Base-by-base conservation (phyloP, 768 basidiomycete genomes). In the Collybia sp. region DNA sequence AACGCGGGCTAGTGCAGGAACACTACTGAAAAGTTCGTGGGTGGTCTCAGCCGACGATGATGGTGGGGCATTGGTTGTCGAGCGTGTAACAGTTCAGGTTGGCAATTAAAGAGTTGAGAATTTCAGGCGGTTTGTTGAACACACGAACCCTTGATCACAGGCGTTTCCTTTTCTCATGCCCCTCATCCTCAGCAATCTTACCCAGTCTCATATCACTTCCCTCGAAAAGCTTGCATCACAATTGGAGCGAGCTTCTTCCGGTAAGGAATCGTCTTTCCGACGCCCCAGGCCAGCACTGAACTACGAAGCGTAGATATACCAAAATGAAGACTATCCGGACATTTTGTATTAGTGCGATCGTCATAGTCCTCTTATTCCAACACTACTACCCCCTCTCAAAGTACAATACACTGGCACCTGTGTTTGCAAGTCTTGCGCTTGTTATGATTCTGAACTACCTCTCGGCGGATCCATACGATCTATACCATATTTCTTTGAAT, bases 401-500 rank as follows among this genome's bases (percentile, higher is more conserved):
- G 25, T 19, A 39, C 17, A 33, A 25, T 25, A 25, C 25, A 25
- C 25, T 25, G 3, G 25, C 25, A 25, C 25, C 8, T 25, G 25
- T 25, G n/a, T 10, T 53, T 10, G 34, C 25, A 39, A 49, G 31
- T 30, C 31, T 30, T 5, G 31, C 47, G 40, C 43, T 25, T 3
- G 16, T 45, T 17, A 6, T 40, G n/a, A 52, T 37, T 19, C 43
- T 42, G 47, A 33, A 19, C 8, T 45, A 30, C 15, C 43, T 48
- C 37, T 44, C 58, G 3, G 59, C 47, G 9, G 80, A 82, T 51
- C 79, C 79, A 11, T 85, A 83, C 55, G 75, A 77, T 6, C 58
- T 77, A 2, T 83, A 80, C 49, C 82, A 85, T 55, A 61, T 80
- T 12, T 50, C 65, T 1, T 62, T 83, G 45, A 83, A 84, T 57